phyloP scores from a whole-genome alignment of 2,329 filamentous ascomycete genomes.

The Rutstroemia sp. region DNA sequence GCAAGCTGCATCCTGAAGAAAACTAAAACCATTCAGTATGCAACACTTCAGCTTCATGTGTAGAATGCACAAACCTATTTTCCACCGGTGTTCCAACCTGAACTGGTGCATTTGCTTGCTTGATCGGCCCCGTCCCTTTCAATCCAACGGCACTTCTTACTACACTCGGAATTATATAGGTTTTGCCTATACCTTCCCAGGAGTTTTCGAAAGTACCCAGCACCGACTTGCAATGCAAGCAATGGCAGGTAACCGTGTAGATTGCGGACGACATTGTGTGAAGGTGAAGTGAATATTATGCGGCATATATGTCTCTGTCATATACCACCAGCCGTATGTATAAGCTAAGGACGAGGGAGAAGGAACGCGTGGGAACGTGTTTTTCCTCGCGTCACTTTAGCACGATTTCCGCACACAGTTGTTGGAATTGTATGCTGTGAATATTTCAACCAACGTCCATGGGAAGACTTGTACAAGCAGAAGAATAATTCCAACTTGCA shows the following conservation, averaged over 20 bases:
- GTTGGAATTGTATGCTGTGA: neutral
- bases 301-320: no score
- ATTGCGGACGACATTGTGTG: neutral
- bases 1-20: constrained; percentile 27
- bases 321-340: neutral
- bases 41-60: neutral
- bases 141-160: constrained; percentile 18
- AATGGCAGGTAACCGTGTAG: constrained; percentile 12
- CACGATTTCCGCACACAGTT: neutral
- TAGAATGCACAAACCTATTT: constrained; percentile 18
- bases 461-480: neutral
- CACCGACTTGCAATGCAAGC: constrained; percentile 22
- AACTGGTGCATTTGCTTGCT: constrained; percentile 14
- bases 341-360: no score
- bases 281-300: no score
- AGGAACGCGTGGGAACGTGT: neutral
- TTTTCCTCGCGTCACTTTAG: constrained; percentile 1
- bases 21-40: constrained; percentile 14
- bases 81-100: constrained; percentile 22
- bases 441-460: neutral
- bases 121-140: constrained; percentile 18
- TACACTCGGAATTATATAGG: constrained; percentile 25
- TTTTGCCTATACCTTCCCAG: constrained; percentile 28
- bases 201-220: constrained; percentile 25
- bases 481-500: neutral